Evolutionary conservation across 2,329 filamentous ascomycete species (phyloP).

Genomic region (Claviceps humidiphila): DNA sequence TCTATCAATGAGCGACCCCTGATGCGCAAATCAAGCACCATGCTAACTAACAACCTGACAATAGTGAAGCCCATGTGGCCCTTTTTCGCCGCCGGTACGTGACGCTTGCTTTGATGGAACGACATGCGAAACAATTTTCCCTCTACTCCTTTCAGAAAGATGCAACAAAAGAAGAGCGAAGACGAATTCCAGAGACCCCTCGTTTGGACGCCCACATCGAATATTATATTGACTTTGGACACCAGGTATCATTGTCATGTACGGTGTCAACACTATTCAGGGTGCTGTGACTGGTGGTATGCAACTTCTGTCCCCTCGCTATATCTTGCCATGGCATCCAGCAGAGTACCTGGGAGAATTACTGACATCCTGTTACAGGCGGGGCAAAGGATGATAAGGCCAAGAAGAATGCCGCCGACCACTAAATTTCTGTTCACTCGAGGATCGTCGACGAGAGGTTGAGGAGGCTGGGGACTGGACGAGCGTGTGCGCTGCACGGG

Average conservation of each 20-base stretch:
- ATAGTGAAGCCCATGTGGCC: conserved; percentile 82
- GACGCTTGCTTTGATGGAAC: conserved; percentile 2
- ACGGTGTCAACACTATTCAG: conserved; percentile 79
- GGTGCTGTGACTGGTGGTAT: conserved; percentile 66
- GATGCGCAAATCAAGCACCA: conserved; percentile 7
- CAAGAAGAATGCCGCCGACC: conserved; percentile 25
- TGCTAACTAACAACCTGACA: conserved; percentile 13
- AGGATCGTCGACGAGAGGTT: conserved; percentile 6
- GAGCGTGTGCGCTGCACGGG: not conserved
- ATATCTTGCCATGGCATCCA: not conserved
- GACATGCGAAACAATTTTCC: not conserved
- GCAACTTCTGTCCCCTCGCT: conserved; percentile 7
- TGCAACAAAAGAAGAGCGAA: not conserved
- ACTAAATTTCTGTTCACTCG: conserved; percentile 24
- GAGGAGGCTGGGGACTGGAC: conserved; percentile 1
- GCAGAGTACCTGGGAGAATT: not conserved
- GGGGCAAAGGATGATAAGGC: conserved; percentile 84
- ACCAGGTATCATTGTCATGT: conserved; percentile 73
- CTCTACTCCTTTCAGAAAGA: not conserved
- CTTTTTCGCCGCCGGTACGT: conserved; percentile 90
- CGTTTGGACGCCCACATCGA: not conserved
- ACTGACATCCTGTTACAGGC: conserved; percentile 38
- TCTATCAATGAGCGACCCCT: conserved; percentile 1
- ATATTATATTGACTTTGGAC: not conserved
- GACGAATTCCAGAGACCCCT: not conserved